Percentiles rank a stretch among this genome's conserved stretches.
Evolutionary conservation across 129 eudicot species (phyloP).

Genomic region (Scalesia atractyloides): DNA sequence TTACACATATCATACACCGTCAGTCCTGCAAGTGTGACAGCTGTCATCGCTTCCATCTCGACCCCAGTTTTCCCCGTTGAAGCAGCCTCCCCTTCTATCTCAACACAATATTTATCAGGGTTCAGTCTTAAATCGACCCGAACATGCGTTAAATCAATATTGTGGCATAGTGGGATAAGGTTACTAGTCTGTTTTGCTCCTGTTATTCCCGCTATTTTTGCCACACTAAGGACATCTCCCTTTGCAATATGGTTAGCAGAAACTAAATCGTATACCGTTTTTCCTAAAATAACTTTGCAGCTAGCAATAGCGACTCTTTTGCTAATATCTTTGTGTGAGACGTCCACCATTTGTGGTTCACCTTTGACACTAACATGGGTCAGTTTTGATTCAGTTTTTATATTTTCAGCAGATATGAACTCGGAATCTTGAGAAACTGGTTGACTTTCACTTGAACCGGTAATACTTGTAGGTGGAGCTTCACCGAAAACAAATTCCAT

Average conservation of each 20-base stretch:
- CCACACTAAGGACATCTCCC: slow-evolving; percentile 85
- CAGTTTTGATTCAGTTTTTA: slow-evolving; percentile 33
- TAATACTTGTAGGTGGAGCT: slow-evolving; percentile 64
- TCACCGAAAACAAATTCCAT: slow-evolving; percentile 87
- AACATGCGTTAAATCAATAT: slow-evolving; percentile 61
- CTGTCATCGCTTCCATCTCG: slow-evolving; percentile 96
- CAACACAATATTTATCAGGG: slow-evolving; percentile 54
- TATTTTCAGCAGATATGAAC: slow-evolving; percentile 12
- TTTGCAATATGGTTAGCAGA: slow-evolving; percentile 81
- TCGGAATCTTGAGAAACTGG: slow-evolving; percentile 40
- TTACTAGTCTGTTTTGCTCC: slow-evolving; percentile 87
- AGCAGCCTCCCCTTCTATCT: slow-evolving; percentile 75
- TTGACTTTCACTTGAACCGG: slow-evolving; percentile 52
- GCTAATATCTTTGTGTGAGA: slow-evolving; percentile 67
- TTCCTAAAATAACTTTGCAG: slow-evolving; percentile 77
- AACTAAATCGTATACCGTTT: slow-evolving; percentile 70
- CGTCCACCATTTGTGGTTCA: slow-evolving; percentile 95
- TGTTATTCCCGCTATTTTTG: slow-evolving; percentile 76
- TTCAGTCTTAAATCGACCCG: slow-evolving; percentile 60
- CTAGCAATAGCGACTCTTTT: slow-evolving; percentile 84
- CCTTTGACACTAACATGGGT: slow-evolving; percentile 67
- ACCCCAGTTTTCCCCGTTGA: slow-evolving; percentile 86
- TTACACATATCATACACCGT: slow-evolving; percentile 99
- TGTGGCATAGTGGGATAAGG: slow-evolving; percentile 91
- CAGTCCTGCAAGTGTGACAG: slow-evolving; percentile 79